Percentiles rank a stretch among this genome's conserved stretches.
phyloP scores from a whole-genome alignment of 495 filamentous ascomycete species.

The Talaromyces trachyspermus region DNA sequence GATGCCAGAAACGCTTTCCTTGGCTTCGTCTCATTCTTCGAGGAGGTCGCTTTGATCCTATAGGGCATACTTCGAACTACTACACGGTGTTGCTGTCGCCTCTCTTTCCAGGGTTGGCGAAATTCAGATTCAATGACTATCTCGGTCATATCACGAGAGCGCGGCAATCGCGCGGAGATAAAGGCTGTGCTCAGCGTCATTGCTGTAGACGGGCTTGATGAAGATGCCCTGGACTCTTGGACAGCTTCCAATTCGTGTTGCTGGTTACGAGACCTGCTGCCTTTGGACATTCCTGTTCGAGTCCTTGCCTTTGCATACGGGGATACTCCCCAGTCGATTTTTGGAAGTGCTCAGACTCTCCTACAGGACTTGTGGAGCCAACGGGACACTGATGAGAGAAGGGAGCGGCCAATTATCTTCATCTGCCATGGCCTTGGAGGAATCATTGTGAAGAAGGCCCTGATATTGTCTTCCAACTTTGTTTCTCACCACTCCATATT shows the following conservation, averaged over 20 bases:
- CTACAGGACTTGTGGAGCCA: no score
- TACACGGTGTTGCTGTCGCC: not conserved
- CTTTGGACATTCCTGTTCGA: no score
- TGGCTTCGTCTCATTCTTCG: not conserved
- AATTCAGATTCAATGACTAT: not conserved
- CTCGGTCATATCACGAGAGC: not conserved
- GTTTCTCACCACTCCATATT: slow-evolving; percentile 28
- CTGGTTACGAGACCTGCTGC: no score
- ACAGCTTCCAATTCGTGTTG: no score
- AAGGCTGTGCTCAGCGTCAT: no score
- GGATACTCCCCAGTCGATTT: no score
- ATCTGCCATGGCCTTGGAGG: slow-evolving; percentile 17
- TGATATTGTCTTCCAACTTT: slow-evolving; percentile 7
- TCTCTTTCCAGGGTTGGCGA: not conserved
- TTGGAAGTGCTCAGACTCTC: no score
- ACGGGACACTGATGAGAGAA: no score
- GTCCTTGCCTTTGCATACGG: no score
- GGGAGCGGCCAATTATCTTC: slow-evolving; percentile 18
- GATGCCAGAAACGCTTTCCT: no score
- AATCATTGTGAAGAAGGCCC: slow-evolving; percentile 22
- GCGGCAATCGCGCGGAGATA: not conserved
- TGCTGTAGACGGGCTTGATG: no score
- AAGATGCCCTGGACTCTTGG: no score
- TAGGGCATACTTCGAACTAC: not conserved
- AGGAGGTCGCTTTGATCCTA: not conserved